Conservation (phyloP, 139 green algal genomes). For the Nannochloris sp. region DNA sequence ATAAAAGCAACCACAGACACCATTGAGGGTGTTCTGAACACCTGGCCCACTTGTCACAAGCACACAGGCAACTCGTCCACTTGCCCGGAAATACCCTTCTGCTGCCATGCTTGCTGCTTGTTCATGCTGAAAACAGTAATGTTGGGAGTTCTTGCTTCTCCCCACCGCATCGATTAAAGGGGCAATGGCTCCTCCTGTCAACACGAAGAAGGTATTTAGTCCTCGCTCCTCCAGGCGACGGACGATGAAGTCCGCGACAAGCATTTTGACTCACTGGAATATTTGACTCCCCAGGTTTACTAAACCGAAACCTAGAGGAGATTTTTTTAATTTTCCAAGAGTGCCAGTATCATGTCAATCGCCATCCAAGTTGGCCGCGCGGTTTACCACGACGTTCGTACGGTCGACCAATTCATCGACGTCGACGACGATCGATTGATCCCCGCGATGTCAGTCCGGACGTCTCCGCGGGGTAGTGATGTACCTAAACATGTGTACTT, state of each 20-base stretch:
- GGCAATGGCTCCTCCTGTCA: slow-evolving; percentile 1
- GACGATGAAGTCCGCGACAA: neutral
- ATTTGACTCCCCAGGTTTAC: no score
- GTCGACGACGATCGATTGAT: no score
- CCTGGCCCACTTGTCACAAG: neutral
- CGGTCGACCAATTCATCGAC: no score
- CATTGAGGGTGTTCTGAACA: neutral
- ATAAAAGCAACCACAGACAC: neutral
- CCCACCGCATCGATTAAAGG: neutral
- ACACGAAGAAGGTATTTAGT: neutral
- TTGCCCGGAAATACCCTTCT: neutral
- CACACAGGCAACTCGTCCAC: neutral
- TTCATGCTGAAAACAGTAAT: neutral
- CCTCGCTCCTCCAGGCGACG: neutral
- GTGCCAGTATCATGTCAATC: no score
- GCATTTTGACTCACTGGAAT: neutral
- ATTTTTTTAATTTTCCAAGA: neutral
- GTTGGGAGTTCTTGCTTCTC: neutral
- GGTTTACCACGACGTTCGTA: no score
- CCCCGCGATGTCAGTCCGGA: neutral
- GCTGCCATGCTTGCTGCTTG: slow-evolving; percentile 1
- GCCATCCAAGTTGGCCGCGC: no score
- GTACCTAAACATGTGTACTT: neutral
- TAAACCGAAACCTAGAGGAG: no score
- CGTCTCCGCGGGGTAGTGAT: neutral